Conservation (phyloP, 352 stramenopile species). For the Pythium grandisporangium region DNA sequence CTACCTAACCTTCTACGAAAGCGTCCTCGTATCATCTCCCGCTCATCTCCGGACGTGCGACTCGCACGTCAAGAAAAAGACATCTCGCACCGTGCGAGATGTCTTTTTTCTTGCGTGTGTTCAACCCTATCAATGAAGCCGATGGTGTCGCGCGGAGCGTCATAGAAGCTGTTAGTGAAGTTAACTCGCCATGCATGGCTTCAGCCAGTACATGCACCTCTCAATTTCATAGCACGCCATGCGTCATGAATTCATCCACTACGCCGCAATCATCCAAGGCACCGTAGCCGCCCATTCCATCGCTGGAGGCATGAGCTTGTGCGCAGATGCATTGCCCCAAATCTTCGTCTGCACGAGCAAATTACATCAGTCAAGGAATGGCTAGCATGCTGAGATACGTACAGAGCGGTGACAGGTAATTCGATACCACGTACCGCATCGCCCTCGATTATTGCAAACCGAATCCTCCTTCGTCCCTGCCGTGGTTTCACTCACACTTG, state of each 20-base stretch:
- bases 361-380: not conserved
- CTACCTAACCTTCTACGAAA: too few relatives aligned
- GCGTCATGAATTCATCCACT: constrained; percentile 52
- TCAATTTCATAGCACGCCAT: constrained; percentile 45
- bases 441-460: constrained; percentile 71
- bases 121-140: too few relatives aligned
- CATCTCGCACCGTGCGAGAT: too few relatives aligned
- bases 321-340: constrained; percentile 58
- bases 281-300: constrained; percentile 36
- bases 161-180: too few relatives aligned
- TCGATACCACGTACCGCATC: constrained; percentile 32
- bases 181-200: too few relatives aligned
- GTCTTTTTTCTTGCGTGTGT: too few relatives aligned
- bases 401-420: not conserved
- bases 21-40: too few relatives aligned
- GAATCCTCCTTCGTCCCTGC: constrained; percentile 54
- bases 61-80: too few relatives aligned
- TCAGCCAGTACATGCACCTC: too few relatives aligned
- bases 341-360: constrained; percentile 37
- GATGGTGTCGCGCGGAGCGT: too few relatives aligned
- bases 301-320: constrained; percentile 42
- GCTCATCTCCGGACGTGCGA: too few relatives aligned
- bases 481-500: constrained; percentile 14
- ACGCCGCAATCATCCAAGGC: constrained; percentile 49
- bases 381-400: not conserved